Evolutionary conservation across 441 rosid species (phyloP), one percentile per base, ranked within the genome.

Genomic region (Syzygium malaccense): DNA sequence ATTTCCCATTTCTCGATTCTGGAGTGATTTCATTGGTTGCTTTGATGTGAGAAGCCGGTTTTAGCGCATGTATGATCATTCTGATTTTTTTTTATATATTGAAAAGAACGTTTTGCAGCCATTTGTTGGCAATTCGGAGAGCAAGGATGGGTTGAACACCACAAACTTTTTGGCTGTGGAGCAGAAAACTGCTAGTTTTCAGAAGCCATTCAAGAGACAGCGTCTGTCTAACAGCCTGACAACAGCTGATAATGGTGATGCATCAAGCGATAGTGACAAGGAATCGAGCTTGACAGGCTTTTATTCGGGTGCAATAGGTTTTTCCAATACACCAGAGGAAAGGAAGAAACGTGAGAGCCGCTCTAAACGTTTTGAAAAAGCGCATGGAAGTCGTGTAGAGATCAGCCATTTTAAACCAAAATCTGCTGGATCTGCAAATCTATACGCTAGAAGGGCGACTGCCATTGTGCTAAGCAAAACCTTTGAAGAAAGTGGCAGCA

Each of bases 221-320:
- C 96, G 98, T 55, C 90, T 94, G 87, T 91, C 92, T 83, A 91
- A 94, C 93, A 93, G 87, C 89, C 89, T 92, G 28, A 91, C 85
- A 92, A 89, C 89, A 88, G 91, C 94, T 85, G 93, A 93, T 89
- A 95, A 95, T 89, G 97, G 93, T 89, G 98, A 95, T 90, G 96
- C 92, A 80, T 98, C 99, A 86, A 98, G 99, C 93, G 99, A 96
- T 86, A 97, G 99, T 95, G 99, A 97, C 87, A 94, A 94, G 94
- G 99, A 98, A 48, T 95, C 92, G 87, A 92, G 89, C 91, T 93
- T 95, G 91, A 92, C 97, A 57, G 93, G 95, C 68, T 95, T 93
- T 91, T 93, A 96, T 93, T 93, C 99, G 86, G 92, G 96, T 91
- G 96, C 97, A 88, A 92, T 95, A 86, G 91, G 97, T 78, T 91